A percentile compares a stretch with the other conserved stretches of the same genome.
These are phyloP conservation scores for Penicillium robsamsonii DNA, from an alignment of 495 filamentous ascomycete species.

Conservation along the genomic window DNA sequence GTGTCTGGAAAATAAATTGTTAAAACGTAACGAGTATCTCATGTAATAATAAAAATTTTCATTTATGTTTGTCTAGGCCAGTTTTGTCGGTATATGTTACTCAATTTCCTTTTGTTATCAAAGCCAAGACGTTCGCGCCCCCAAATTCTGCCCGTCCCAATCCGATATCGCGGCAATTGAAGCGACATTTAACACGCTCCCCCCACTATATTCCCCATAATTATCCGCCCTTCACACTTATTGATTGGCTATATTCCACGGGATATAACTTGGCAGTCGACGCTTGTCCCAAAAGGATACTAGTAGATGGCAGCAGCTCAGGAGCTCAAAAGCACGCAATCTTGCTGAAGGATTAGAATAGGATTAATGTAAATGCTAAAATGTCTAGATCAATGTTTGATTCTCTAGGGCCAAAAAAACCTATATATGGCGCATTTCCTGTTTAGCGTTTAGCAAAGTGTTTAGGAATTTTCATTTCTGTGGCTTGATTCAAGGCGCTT, in stretches of 20 bases:
- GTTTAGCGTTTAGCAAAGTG: neutral
- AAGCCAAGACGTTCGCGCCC: neutral
- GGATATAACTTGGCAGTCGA: neutral
- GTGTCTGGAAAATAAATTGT: conserved; percentile 24
- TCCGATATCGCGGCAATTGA: neutral
- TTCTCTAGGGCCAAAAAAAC: neutral
- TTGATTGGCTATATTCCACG: neutral
- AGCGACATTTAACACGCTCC: neutral
- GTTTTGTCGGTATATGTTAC: neutral
- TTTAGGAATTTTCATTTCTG: neutral
- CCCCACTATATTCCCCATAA: neutral
- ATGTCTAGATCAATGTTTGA: neutral
- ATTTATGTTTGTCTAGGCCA: neutral
- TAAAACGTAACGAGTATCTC: neutral
- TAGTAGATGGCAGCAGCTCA: neutral
- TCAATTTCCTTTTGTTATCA: neutral
- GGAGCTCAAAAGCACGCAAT: conserved; percentile 8
- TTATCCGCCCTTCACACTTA: neutral
- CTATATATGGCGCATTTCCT: neutral
- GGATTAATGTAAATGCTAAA: neutral
- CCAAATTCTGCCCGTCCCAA: neutral
- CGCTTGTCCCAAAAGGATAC: neutral
- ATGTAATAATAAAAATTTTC: neutral
- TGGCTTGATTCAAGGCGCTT: neutral
- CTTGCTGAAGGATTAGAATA: neutral